Evolutionary conservation across 2,329 filamentous ascomycete species (phyloP).

Genomic region (Ceratocystis huliohia): DNA sequence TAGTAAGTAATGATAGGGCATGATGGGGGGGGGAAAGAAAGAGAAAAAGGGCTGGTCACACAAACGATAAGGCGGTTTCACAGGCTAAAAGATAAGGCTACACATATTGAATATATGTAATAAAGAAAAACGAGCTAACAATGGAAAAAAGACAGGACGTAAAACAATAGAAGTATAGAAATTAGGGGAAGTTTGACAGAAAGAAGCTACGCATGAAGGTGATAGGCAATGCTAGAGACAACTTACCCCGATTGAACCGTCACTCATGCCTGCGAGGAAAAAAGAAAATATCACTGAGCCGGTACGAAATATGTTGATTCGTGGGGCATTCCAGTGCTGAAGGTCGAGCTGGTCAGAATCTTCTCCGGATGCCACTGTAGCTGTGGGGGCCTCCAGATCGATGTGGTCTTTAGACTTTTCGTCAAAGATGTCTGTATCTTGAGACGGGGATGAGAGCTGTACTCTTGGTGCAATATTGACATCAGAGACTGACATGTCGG

Average conservation of each 20-base stretch:
- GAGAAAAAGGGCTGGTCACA: not conserved
- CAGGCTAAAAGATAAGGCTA: too few relatives aligned
- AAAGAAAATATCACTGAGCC: conserved; percentile 49
- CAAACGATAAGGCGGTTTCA: too few relatives aligned
- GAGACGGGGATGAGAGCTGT: not conserved
- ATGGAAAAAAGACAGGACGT: not conserved
- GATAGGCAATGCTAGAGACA: not conserved
- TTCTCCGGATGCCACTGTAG: conserved; percentile 2
- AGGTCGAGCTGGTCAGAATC: conserved; percentile 22
- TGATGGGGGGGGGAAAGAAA: not conserved
- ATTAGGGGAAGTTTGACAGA: too few relatives aligned
- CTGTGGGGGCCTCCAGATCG: not conserved
- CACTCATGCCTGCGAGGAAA: conserved; percentile 55
- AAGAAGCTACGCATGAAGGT: too few relatives aligned
- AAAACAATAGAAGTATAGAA: not conserved
- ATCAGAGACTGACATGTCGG: not conserved
- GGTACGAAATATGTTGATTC: conserved; percentile 45
- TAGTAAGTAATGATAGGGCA: not conserved
- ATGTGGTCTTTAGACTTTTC: conserved; percentile 10
- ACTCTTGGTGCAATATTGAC: not conserved
- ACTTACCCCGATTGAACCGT: conserved; percentile 51
- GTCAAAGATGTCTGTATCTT: conserved; percentile 4
- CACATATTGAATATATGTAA: too few relatives aligned
- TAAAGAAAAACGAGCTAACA: not conserved
- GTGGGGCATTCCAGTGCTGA: conserved; percentile 52